These are phyloP conservation scores for Flaveria ramosissima DNA, from an alignment of 129 eudicot genomes.

Conservation along the genomic window DNA sequence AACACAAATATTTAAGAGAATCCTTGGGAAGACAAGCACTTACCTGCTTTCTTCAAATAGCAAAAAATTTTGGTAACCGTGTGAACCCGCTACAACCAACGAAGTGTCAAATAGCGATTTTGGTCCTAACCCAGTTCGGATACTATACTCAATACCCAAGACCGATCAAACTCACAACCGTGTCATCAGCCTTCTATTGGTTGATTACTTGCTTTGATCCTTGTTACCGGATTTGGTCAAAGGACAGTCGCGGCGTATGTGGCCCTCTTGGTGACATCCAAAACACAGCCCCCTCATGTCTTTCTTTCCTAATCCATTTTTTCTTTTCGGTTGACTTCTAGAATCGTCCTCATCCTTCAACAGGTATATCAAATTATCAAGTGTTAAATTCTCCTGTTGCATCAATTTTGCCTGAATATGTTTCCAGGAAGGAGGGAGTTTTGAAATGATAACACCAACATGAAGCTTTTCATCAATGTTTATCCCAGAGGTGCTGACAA, in stretches of 20 bases:
- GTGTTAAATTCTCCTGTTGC: conserved; percentile 54
- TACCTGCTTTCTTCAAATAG: neutral
- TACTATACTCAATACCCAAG: neutral
- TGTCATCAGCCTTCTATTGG: conserved; percentile 18
- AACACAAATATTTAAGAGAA: neutral
- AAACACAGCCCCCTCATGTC: conserved; percentile 52
- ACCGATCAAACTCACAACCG: conserved; percentile 1
- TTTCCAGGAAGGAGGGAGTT: conserved; percentile 96
- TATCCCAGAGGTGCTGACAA: conserved; percentile 55
- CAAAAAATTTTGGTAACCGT: neutral
- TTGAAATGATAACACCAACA: conserved; percentile 61
- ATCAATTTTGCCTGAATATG: conserved; percentile 52
- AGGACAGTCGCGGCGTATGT: conserved; percentile 51
- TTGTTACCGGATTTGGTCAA: conserved; percentile 13
- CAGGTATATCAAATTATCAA: conserved; percentile 57
- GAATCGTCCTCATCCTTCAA: conserved; percentile 65
- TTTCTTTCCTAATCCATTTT: conserved; percentile 21
- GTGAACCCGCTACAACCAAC: neutral
- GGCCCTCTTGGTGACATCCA: conserved; percentile 61
- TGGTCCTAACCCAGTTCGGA: neutral
- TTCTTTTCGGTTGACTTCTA: conserved; percentile 35
- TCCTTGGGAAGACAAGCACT: neutral
- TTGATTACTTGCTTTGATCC: conserved; percentile 17
- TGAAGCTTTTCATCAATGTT: conserved; percentile 73
- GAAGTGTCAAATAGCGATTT: neutral